phyloP scores from a whole-genome alignment of 2,329 filamentous ascomycete species.

The Colletotrichum sojae region DNA sequence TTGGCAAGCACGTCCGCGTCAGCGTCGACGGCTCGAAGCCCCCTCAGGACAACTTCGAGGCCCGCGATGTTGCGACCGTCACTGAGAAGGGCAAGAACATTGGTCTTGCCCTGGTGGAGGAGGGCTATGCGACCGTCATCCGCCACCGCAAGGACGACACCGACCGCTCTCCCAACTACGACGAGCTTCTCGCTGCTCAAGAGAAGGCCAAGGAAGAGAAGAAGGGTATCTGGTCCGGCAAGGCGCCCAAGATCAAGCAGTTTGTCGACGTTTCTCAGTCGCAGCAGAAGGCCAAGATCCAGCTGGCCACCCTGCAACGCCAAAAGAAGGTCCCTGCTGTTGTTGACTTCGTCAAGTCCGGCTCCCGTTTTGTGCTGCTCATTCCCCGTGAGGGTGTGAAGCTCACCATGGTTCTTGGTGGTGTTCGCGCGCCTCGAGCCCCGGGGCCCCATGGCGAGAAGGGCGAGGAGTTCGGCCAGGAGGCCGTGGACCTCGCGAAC shows the following conservation, averaged over 20 bases:
- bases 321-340: slow-evolving; percentile 94
- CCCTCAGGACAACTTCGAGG: slow-evolving; percentile 90
- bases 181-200: slow-evolving; percentile 86
- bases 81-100: slow-evolving; percentile 89
- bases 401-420: slow-evolving; percentile 93
- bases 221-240: slow-evolving; percentile 96
- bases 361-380: slow-evolving; percentile 91
- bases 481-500: slow-evolving; percentile 93
- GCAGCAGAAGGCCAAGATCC: slow-evolving; percentile 94
- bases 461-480: slow-evolving; percentile 94
- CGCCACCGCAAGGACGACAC: slow-evolving; percentile 95
- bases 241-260: slow-evolving; percentile 85
- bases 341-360: slow-evolving; percentile 98
- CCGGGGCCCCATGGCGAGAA: slow-evolving; percentile 82
- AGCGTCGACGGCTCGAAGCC: slow-evolving; percentile 92
- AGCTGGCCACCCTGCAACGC: slow-evolving; percentile 87
- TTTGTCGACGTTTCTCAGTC: slow-evolving; percentile 93
- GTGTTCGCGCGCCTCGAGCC: slow-evolving; percentile 90
- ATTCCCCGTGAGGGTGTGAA: slow-evolving; percentile 95
- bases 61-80: slow-evolving; percentile 93
- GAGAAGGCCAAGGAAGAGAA: slow-evolving; percentile 87
- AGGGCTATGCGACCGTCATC: slow-evolving; percentile 93
- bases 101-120: slow-evolving; percentile 87
- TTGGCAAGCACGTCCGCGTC: slow-evolving; percentile 95
- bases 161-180: slow-evolving; percentile 94